These are phyloP conservation scores for Suillus alpinus DNA, from an alignment of 768 basidiomycete genomes.

Conservation along the genomic window DNA sequence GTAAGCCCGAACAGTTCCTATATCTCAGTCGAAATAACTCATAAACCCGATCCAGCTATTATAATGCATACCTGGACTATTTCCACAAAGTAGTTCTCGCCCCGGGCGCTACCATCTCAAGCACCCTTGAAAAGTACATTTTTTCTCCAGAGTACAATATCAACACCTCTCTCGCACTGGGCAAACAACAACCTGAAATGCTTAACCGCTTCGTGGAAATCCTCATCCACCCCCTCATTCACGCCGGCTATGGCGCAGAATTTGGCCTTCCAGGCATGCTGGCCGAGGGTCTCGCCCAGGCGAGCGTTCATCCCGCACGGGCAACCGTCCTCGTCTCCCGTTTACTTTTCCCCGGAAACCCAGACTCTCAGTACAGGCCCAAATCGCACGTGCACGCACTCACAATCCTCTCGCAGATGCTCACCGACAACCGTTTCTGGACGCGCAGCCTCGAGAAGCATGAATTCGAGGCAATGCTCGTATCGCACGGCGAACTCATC, in stretches of 20 bases:
- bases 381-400: slow-evolving; percentile 42
- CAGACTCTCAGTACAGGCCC: slow-evolving; percentile 24
- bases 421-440: slow-evolving; percentile 45
- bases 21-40: neutral
- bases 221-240: slow-evolving; percentile 65
- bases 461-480: slow-evolving; percentile 34
- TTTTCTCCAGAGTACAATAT: too few species aligned
- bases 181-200: slow-evolving; percentile 61
- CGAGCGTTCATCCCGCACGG: slow-evolving; percentile 45
- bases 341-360: slow-evolving; percentile 24
- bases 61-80: slow-evolving; percentile 32
- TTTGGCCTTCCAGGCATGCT: slow-evolving; percentile 61
- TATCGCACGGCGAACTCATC: slow-evolving; percentile 39
- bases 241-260: slow-evolving; percentile 61
- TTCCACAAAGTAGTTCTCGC: slow-evolving; percentile 29
- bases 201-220: slow-evolving; percentile 57
- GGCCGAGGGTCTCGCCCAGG: slow-evolving; percentile 67
- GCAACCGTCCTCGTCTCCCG: slow-evolving; percentile 35
- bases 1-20: slow-evolving; percentile 11
- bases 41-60: slow-evolving; percentile 17
- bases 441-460: slow-evolving; percentile 27
- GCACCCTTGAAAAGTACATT: neutral
- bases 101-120: slow-evolving; percentile 17
- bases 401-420: slow-evolving; percentile 52
- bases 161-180: too few species aligned